Base-by-base conservation (phyloP, 1,284 basidiomycete species). In the Sanghuangporus weigelae region DNA sequence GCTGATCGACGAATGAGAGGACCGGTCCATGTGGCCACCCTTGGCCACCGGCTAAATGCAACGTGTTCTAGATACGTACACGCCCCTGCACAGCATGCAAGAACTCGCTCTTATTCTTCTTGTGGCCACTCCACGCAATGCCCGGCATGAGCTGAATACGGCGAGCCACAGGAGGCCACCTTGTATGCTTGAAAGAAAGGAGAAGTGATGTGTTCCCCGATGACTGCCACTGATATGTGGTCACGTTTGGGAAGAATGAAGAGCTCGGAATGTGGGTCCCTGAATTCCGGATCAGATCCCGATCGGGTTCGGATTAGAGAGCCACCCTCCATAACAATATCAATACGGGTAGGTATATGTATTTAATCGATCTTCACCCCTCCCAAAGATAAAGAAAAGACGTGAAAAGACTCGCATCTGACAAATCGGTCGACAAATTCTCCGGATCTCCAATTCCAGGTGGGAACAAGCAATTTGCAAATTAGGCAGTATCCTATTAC, bases 21-120 rank as follows among this genome's bases (percentile, higher is more conserved):
- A 31, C 26, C n/a, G 48, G 10, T n/a, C 48, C 53, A 54, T 54
- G 53, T 54, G 53, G 53, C 53, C 53, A 38, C 53, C 53, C 53
- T 54, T 54, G 53, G 26, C 53, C 48, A 49, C 48, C 48, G 48
- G 48, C 48, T 49, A 49, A 49, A 49, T 49, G 48, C 48, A 49
- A 49, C 48, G 48, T 49, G 48, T 49, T 49, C 48, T 3, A 54
- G 31, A 54, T 36, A 54, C 53, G 53, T 54, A 36, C 31, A 36
- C 53, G 8, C 53, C 12, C 26, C 26, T n/a, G 44, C 44, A 46
- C 44, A 46, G 44, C 44, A n/a, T 46, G 12, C 40, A 42, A n/a
- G 16, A 19, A 6, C 8, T n/a, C 44, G 8, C 2, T 46, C 16
- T 46, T 31, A 31, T 31, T 31, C 26, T 31, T 31, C 26, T 7